Conservation (phyloP, 306 rosid species). For the Castanea sativa region DNA sequence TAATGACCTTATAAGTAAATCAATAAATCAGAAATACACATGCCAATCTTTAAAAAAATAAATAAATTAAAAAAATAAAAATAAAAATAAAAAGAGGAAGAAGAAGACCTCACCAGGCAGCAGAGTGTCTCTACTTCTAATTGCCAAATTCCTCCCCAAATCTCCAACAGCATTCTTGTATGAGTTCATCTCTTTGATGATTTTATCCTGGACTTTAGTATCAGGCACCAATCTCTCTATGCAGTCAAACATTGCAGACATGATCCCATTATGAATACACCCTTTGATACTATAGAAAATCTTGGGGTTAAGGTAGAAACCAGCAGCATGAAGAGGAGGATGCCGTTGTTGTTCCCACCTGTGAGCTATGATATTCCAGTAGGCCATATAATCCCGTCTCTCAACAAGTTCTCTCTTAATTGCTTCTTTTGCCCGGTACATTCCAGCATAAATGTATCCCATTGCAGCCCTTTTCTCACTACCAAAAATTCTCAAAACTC, state of each 20-base stretch:
- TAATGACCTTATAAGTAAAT: too few species aligned
- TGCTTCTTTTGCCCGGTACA: constrained; percentile 76
- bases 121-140: constrained; percentile 76
- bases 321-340: constrained; percentile 91
- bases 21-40: too few species aligned
- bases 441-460: constrained; percentile 83
- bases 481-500: constrained; percentile 54
- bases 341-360: constrained; percentile 72
- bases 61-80: constrained; percentile 12
- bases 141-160: constrained; percentile 89
- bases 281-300: constrained; percentile 78
- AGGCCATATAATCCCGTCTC: constrained; percentile 74
- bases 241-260: constrained; percentile 80
- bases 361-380: constrained; percentile 85
- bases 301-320: constrained; percentile 86
- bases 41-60: not conserved
- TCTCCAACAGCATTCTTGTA: constrained; percentile 78
- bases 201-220: constrained; percentile 78
- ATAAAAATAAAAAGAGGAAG: constrained; percentile 18
- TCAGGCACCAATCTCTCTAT: constrained; percentile 87
- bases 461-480: constrained; percentile 81
- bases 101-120: constrained; percentile 75
- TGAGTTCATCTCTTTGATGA: constrained; percentile 71
- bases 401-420: constrained; percentile 70
- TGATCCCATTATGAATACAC: constrained; percentile 53